These are phyloP conservation scores for Aegilops bicornis DNA, from an alignment of 176 grass and related monocot genomes.

Conservation along the genomic window DNA sequence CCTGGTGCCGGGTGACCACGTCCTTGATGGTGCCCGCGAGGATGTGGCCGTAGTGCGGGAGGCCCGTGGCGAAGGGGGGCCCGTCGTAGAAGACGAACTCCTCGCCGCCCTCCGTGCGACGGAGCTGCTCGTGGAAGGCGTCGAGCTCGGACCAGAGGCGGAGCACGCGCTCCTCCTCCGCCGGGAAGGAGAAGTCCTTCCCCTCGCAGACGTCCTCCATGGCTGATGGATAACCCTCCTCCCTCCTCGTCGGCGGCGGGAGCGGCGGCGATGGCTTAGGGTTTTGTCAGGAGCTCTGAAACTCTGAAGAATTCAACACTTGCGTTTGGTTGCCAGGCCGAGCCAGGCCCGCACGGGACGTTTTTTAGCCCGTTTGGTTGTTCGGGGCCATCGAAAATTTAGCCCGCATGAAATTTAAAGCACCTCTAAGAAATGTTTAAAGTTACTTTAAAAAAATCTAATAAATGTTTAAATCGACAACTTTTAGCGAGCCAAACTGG, in stretches of 20 bases:
- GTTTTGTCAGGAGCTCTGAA: not conserved
- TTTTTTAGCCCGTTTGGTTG: too few relatives aligned
- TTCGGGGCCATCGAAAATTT: too few relatives aligned
- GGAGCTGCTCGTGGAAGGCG: conserved; percentile 80
- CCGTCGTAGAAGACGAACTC: conserved; percentile 99
- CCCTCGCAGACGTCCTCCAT: conserved; percentile 87
- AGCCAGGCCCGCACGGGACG: too few relatives aligned
- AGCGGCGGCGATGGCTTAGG: not conserved
- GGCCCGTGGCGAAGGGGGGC: conserved; percentile 83
- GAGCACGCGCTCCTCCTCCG: conserved; percentile 69
- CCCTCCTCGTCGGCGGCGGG: not conserved
- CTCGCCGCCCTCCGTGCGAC: conserved; percentile 69
- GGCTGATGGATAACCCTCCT: conserved; percentile 13
- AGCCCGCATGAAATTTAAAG: too few relatives aligned
- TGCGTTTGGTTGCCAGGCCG: too few relatives aligned
- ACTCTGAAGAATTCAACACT: too few relatives aligned
- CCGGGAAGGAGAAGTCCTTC: conserved; percentile 78
- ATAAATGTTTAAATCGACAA: too few relatives aligned
- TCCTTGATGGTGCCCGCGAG: conserved; percentile 98
- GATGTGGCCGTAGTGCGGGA: conserved; percentile 95
- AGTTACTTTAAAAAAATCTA: too few relatives aligned
- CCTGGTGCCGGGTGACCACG: conserved; percentile 85
- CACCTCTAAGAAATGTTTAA: too few relatives aligned
- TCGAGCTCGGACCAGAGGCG: conserved; percentile 46
- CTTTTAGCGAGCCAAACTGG: too few relatives aligned